phyloP scores from a whole-genome alignment of 345 rosid genomes.

The rapeseed (Brassica napus) region DNA sequence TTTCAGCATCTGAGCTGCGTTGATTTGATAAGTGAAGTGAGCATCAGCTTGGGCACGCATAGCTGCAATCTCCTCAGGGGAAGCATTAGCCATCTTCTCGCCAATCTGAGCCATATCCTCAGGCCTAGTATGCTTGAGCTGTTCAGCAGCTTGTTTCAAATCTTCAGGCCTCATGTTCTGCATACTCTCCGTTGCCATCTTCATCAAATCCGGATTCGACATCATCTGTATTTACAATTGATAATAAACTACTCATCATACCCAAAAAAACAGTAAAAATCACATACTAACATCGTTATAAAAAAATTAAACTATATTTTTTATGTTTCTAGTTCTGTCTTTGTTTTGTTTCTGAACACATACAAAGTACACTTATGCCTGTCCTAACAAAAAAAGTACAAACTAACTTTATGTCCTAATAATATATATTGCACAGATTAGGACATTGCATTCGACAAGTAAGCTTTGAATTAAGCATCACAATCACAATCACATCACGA shows the following conservation, averaged over 20 bases:
- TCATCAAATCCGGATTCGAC: conserved; percentile 95
- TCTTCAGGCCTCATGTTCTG: conserved; percentile 90
- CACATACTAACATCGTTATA: background rate
- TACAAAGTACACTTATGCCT: background rate
- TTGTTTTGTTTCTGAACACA: background rate
- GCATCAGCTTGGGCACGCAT: conserved; percentile 81
- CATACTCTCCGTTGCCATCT: conserved; percentile 91
- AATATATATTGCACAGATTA: background rate
- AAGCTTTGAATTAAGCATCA: background rate
- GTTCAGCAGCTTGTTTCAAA: conserved; percentile 84
- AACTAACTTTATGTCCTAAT: background rate
- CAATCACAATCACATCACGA: background rate
- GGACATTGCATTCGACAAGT: conserved; percentile 5
- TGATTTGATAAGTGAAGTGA: conserved; percentile 65
- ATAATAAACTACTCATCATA: background rate
- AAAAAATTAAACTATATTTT: too few species aligned
- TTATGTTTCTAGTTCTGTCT: background rate
- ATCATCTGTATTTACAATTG: conserved; percentile 61
- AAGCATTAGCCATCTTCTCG: conserved; percentile 81
- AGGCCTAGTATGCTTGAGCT: conserved; percentile 73
- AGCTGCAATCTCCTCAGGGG: conserved; percentile 80
- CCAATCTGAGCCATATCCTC: conserved; percentile 91
- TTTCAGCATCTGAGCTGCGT: conserved; percentile 84
- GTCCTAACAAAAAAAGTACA: background rate
- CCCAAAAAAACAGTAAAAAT: background rate